Percentiles rank a stretch among this genome's conserved stretches.
phyloP scores from a whole-genome alignment of 495 filamentous ascomycete species.

The Talaromyces ruber region DNA sequence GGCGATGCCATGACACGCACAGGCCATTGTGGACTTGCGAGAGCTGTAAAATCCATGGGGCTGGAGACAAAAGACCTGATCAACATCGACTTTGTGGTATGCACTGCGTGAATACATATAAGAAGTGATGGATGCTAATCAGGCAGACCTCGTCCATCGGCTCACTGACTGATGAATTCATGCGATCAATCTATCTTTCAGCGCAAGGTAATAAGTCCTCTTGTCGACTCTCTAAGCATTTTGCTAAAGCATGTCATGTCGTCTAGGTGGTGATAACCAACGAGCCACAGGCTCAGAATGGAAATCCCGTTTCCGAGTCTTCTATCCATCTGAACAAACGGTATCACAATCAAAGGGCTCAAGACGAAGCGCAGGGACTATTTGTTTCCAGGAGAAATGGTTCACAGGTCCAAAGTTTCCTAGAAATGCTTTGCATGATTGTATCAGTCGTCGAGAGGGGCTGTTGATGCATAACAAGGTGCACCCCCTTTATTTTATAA shows the following conservation, averaged over 20 bases:
- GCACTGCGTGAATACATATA: constrained; percentile 1
- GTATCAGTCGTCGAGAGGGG: constrained; percentile 53
- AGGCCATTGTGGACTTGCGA: constrained; percentile 61
- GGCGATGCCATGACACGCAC: constrained; percentile 50
- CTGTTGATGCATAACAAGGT: constrained; percentile 87
- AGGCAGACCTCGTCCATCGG: constrained; percentile 70
- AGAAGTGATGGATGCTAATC: constrained; percentile 4
- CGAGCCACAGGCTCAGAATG: constrained; percentile 30
- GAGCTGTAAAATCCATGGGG: constrained; percentile 48
- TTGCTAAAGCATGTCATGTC: not conserved
- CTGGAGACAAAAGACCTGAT: constrained; percentile 37
- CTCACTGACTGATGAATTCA: constrained; percentile 55
- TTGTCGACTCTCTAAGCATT: not conserved
- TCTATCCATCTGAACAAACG: constrained; percentile 74
- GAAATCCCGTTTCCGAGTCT: constrained; percentile 55
- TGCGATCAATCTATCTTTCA: constrained; percentile 66
- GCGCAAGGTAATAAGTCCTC: constrained; percentile 48
- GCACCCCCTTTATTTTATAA: not conserved
- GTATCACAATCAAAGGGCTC: constrained; percentile 56
- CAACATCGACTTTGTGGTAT: constrained; percentile 53
- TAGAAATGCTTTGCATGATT: constrained; percentile 60
- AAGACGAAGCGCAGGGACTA: constrained; percentile 59
- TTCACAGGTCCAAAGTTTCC: constrained; percentile 63
- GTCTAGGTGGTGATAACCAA: constrained; percentile 33
- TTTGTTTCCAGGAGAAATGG: constrained; percentile 65